Evolutionary conservation across 2,329 filamentous ascomycete species (phyloP).

Genomic region (Sarocladium strictum): DNA sequence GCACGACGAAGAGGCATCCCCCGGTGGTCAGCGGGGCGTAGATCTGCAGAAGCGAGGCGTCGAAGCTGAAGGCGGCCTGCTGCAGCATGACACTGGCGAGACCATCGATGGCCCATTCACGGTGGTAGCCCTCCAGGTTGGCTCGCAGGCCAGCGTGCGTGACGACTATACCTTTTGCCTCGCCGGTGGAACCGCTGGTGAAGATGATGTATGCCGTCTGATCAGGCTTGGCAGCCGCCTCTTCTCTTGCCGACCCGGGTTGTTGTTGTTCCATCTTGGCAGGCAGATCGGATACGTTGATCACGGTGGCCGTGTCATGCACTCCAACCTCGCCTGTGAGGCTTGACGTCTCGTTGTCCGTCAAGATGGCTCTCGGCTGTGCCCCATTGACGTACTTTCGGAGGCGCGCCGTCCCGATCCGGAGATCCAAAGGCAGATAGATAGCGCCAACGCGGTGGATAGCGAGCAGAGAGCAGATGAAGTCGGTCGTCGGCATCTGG

Average conservation of each 20-base stretch:
- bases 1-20: slow-evolving; percentile 27
- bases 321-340: neutral
- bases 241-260: slow-evolving; percentile 2
- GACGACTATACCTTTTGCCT: slow-evolving; percentile 34
- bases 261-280: slow-evolving; percentile 7
- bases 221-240: slow-evolving; percentile 5
- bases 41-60: slow-evolving; percentile 30
- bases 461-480: slow-evolving; percentile 32
- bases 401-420: slow-evolving; percentile 23
- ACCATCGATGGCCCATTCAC: neutral
- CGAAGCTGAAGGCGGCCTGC: slow-evolving; percentile 31
- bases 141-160: slow-evolving; percentile 21
- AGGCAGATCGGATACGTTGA: slow-evolving; percentile 11
- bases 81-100: slow-evolving; percentile 22
- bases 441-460: slow-evolving; percentile 30
- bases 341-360: slow-evolving; percentile 17
- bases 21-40: slow-evolving; percentile 26
- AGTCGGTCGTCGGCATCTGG: slow-evolving; percentile 28
- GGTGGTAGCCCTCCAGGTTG: slow-evolving; percentile 17
- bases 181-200: slow-evolving; percentile 23
- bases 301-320: neutral
- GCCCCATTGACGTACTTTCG: neutral
- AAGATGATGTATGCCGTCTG: slow-evolving; percentile 23
- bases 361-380: slow-evolving; percentile 4
- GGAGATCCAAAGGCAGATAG: slow-evolving; percentile 34